Conservation (phyloP, 2,329 filamentous ascomycete genomes). For the Rasamsonia emersonii region DNA sequence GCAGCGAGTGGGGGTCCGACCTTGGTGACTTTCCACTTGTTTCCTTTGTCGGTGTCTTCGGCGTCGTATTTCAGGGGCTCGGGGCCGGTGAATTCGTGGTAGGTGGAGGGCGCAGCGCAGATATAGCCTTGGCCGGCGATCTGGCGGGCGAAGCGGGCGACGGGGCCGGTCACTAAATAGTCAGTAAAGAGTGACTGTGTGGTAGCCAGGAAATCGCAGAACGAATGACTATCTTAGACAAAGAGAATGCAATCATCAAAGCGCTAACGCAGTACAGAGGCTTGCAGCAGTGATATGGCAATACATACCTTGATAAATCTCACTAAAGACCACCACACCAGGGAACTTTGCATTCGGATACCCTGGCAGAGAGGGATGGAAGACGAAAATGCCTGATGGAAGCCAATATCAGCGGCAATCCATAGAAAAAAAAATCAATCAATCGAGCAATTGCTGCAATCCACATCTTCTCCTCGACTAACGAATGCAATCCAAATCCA, state of each 20-base stretch:
- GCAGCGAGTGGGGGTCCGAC: conserved; percentile 27
- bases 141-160: conserved; percentile 79
- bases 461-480: too few species aligned
- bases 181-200: too few species aligned
- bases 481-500: too few species aligned
- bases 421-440: too few species aligned
- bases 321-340: conserved; percentile 79
- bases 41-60: conserved; percentile 79
- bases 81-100: conserved; percentile 86
- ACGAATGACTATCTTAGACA: too few species aligned
- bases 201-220: too few species aligned
- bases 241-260: too few species aligned
- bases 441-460: too few species aligned
- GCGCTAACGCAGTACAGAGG: too few species aligned
- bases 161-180: conserved; percentile 86
- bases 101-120: conserved; percentile 79
- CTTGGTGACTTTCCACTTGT: conserved; percentile 77
- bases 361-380: conserved; percentile 73
- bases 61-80: conserved; percentile 78
- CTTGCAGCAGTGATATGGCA: too few species aligned
- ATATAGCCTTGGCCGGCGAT: conserved; percentile 92
- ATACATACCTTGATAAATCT: conserved; percentile 94
- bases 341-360: conserved; percentile 88
- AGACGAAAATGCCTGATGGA: conserved; percentile 69
- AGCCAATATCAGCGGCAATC: not conserved